Percentiles rank a stretch among this genome's conserved stretches.
These are phyloP conservation scores for Penicillium sp. DNA, from an alignment of 2,329 filamentous ascomycete species.

Conservation along the genomic window DNA sequence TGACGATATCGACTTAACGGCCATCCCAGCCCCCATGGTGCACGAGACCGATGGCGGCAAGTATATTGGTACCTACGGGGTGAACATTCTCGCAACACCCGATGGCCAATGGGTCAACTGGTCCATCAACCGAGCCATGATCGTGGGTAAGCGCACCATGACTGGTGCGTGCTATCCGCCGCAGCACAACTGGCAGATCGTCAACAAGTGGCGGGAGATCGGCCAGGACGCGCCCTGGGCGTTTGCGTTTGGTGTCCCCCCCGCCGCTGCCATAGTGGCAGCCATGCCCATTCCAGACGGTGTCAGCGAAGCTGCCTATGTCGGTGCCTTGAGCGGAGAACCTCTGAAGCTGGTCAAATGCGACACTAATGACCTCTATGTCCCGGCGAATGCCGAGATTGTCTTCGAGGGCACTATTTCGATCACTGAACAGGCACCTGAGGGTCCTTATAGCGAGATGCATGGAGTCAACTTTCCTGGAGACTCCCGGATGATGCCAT, in stretches of 20 bases:
- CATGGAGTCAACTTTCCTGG: slow-evolving; percentile 50
- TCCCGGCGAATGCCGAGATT: slow-evolving; percentile 55
- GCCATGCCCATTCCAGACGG: slow-evolving; percentile 53
- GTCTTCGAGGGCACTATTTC: slow-evolving; percentile 54
- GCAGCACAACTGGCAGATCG: slow-evolving; percentile 52
- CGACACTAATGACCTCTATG: slow-evolving; percentile 51
- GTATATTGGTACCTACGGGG: slow-evolving; percentile 54
- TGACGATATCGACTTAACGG: slow-evolving; percentile 46
- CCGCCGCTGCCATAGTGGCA: slow-evolving; percentile 51
- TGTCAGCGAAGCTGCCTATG: slow-evolving; percentile 51
- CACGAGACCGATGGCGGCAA: slow-evolving; percentile 52
- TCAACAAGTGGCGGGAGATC: slow-evolving; percentile 48
- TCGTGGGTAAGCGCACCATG: slow-evolving; percentile 46
- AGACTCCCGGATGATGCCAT: slow-evolving; percentile 40
- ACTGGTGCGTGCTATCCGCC: slow-evolving; percentile 44
- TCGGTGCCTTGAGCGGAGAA: slow-evolving; percentile 49
- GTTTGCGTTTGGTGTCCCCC: slow-evolving; percentile 51
- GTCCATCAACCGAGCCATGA: slow-evolving; percentile 47
- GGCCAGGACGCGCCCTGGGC: slow-evolving; percentile 52
- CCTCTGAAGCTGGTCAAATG: slow-evolving; percentile 54
- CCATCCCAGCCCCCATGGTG: slow-evolving; percentile 45
- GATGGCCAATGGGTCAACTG: slow-evolving; percentile 49
- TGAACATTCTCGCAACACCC: slow-evolving; percentile 50
- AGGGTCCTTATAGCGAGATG: slow-evolving; percentile 55
- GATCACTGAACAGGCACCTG: slow-evolving; percentile 42